Evolutionary conservation across 495 filamentous ascomycete genomes (phyloP).

Genomic region (Xylaria bambusicola): DNA sequence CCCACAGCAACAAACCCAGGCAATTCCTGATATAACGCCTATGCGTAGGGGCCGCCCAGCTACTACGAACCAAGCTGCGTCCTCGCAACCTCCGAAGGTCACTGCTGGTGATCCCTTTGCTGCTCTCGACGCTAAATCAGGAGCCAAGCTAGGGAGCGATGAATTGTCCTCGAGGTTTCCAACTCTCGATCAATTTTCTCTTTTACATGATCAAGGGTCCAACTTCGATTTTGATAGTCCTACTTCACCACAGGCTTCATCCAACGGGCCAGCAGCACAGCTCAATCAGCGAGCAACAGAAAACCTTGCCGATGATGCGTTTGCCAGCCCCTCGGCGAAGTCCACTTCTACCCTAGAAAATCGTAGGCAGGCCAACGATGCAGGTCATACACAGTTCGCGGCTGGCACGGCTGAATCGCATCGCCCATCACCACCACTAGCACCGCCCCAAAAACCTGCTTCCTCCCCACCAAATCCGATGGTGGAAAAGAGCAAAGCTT

Average conservation of each 20-base stretch:
- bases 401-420: constrained; percentile 15
- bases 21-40: constrained; percentile 87
- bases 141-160: constrained; percentile 58
- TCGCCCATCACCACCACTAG: constrained; percentile 25
- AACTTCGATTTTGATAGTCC: constrained; percentile 85
- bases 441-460: constrained; percentile 35
- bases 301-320: constrained; percentile 87
- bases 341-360: constrained; percentile 26
- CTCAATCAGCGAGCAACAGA: constrained; percentile 76
- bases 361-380: constrained; percentile 39
- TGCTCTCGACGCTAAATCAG: constrained; percentile 70
- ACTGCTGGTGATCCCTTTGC: constrained; percentile 85
- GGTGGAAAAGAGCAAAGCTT: constrained; percentile 49
- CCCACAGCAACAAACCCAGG: constrained; percentile 64
- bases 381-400: constrained; percentile 31
- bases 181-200: constrained; percentile 87
- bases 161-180: constrained; percentile 87
- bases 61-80: constrained; percentile 44
- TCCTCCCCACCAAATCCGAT: constrained; percentile 42
- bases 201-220: constrained; percentile 80
- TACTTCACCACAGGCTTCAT: constrained; percentile 37
- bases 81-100: constrained; percentile 56
- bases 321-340: constrained; percentile 54
- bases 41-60: constrained; percentile 89
- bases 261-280: constrained; percentile 56